These are phyloP conservation scores for Tagetes patula DNA, from an alignment of 129 eudicot genomes.

Conservation along the genomic window DNA sequence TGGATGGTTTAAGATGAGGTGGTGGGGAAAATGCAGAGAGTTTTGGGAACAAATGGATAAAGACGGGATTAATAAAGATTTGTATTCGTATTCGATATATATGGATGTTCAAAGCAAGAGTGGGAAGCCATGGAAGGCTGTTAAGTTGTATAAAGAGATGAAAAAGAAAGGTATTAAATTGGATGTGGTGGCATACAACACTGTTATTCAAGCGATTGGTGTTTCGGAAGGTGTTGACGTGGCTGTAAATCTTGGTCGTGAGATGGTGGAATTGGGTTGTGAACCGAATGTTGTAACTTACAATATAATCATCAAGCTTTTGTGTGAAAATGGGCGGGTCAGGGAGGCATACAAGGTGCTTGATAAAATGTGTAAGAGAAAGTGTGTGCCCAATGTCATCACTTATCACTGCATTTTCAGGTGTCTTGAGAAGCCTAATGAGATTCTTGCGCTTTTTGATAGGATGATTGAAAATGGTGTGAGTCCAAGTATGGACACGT, in stretches of 20 bases:
- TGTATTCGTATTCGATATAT: constrained; percentile 81
- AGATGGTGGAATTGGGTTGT: constrained; percentile 76
- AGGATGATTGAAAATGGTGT: constrained; percentile 78
- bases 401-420: constrained; percentile 79
- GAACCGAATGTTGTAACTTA: constrained; percentile 75
- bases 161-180: constrained; percentile 68
- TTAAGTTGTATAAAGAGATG: constrained; percentile 85
- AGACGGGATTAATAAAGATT: constrained; percentile 65
- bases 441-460: constrained; percentile 74
- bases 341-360: constrained; percentile 67
- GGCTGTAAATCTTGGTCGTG: constrained; percentile 63
- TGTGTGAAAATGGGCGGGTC: constrained; percentile 75
- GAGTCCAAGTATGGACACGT: constrained; percentile 70
- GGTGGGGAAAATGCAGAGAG: constrained; percentile 91
- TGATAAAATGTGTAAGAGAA: constrained; percentile 59
- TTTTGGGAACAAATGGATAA: constrained; percentile 96
- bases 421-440: constrained; percentile 72
- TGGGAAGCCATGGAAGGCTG: constrained; percentile 94
- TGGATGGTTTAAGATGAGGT: constrained; percentile 78
- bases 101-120: constrained; percentile 87
- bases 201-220: constrained; percentile 75
- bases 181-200: constrained; percentile 91
- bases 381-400: constrained; percentile 72
- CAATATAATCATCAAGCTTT: constrained; percentile 69
- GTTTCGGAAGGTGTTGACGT: constrained; percentile 79